These are phyloP conservation scores for Aspergillus steynii DNA, from an alignment of 495 filamentous ascomycete genomes.

Conservation along the genomic window DNA sequence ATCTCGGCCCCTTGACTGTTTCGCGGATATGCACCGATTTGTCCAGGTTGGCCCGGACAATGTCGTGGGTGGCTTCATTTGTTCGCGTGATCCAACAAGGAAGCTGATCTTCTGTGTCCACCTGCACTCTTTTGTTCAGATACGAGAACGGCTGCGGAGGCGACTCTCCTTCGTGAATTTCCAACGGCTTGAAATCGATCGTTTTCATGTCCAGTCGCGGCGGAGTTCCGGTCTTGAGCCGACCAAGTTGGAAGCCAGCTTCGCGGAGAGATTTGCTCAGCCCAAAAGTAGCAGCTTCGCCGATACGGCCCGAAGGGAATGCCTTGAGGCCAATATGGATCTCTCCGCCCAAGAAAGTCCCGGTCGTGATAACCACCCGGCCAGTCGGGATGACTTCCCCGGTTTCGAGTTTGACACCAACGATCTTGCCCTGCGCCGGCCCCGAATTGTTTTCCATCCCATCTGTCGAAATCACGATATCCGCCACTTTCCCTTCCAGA, in stretches of 20 bases:
- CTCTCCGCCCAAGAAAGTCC: conserved; percentile 93
- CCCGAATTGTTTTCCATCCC: conserved; percentile 45
- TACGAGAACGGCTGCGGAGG: conserved; percentile 92
- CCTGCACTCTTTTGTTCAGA: conserved; percentile 72
- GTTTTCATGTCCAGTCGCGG: conserved; percentile 80
- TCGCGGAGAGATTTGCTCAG: conserved; percentile 87
- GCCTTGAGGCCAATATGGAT: conserved; percentile 90
- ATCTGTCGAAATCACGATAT: conserved; percentile 71
- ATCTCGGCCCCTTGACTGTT: conserved; percentile 89
- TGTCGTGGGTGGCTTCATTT: conserved; percentile 76
- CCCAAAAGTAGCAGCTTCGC: conserved; percentile 90
- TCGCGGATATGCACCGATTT: conserved; percentile 96
- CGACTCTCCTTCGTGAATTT: conserved; percentile 76
- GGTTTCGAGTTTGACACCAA: conserved; percentile 82
- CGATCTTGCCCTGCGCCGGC: conserved; percentile 67
- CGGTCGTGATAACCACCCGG: conserved; percentile 91
- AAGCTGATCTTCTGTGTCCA: conserved; percentile 70
- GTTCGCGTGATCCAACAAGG: conserved; percentile 83
- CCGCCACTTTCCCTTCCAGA: conserved; percentile 84
- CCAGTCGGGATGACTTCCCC: conserved; percentile 80
- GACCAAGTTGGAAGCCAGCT: conserved; percentile 87
- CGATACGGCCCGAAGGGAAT: conserved; percentile 87
- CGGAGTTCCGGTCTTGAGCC: conserved; percentile 94
- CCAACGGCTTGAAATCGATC: conserved; percentile 74
- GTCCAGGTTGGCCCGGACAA: conserved; percentile 83